Percentiles rank a stretch among this genome's conserved stretches.
These are phyloP conservation scores for Termitomyces sp. DNA, from an alignment of 768 basidiomycete species.

Conservation along the genomic window DNA sequence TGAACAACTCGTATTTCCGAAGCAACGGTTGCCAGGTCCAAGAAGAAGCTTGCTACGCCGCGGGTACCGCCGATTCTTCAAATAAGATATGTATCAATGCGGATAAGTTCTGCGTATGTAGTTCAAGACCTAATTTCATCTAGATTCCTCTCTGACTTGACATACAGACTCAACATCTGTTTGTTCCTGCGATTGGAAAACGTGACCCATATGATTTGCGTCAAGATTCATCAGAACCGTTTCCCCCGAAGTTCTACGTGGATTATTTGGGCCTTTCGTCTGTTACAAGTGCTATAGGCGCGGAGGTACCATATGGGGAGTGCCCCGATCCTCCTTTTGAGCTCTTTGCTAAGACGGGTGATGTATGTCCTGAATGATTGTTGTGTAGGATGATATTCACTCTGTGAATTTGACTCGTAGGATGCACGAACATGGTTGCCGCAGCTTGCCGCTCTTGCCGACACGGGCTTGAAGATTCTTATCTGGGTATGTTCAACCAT, in stretches of 20 bases:
- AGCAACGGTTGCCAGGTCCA: conserved; percentile 51
- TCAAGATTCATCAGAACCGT: conserved; percentile 48
- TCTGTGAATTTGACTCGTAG: conserved; percentile 18
- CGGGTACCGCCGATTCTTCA: conserved; percentile 40
- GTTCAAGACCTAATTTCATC: no score
- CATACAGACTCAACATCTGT: conserved; percentile 43
- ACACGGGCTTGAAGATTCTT: conserved; percentile 38
- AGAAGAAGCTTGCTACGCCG: conserved; percentile 54
- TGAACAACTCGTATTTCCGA: conserved; percentile 49
- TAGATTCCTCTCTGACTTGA: neutral
- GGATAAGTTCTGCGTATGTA: conserved; percentile 53
- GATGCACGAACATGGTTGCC: conserved; percentile 56
- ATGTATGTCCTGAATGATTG: conserved; percentile 37
- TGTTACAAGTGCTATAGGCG: conserved; percentile 38
- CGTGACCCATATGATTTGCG: conserved; percentile 55
- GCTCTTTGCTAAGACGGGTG: conserved; percentile 50
- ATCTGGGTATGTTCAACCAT: conserved; percentile 43
- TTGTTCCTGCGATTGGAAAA: conserved; percentile 47
- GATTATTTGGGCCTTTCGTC: conserved; percentile 35
- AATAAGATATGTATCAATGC: conserved; percentile 48
- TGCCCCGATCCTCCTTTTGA: conserved; percentile 41
- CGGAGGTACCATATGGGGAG: conserved; percentile 42
- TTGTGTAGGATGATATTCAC: no score
- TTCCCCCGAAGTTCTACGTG: conserved; percentile 58
- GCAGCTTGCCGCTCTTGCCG: conserved; percentile 42